Base-by-base conservation (phyloP, 805 yeast genomes). In the Kazachstania psychrophila region DNA sequence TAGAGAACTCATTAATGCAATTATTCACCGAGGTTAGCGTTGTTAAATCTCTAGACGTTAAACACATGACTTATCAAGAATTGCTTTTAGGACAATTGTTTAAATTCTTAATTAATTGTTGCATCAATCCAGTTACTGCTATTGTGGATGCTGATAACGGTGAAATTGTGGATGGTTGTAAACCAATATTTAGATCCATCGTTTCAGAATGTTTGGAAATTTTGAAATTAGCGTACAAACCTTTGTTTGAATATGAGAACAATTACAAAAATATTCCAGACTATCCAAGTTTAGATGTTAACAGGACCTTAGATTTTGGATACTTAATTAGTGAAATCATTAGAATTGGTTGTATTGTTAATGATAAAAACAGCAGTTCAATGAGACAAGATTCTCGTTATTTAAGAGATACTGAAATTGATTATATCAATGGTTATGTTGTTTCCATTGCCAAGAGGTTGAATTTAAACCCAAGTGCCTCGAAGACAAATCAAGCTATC, bases 61-160 rank as follows among this genome's bases (percentile, higher is more conserved):
- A 48, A 18, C 54, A 56, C 22, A 42, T 60, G 31, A 67, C 74
- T 32, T 64, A 68, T 31, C 68, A 68, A 17, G 73, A 70, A 27
- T 56, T 76, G 39, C 56, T 77, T 24, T 47, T 74, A 20, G 71
- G 76, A 2, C 95, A 85, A 58, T 63, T 78, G 46, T 79, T 77
- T 47, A 92, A 89, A 56, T 70, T 89, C 39, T 66, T 81, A 31
- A 77, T 82, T 15, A 92, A 92, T 52, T 71, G 84, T 1, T 83
- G 92, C 51, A 77, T 89, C 45, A 89, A 92, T 51, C 82, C 96
- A 0, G 62, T 81, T 20, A 82, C 96, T 0, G 80, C 95, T 0
- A 62, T 86, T 16, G 60, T 83, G 18, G 81, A 84, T 55, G 81
- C 92, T 52, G 53, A 68, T 26, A 92, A 92, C 51, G 94, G 94